A percentile compares a stretch with the other conserved stretches of the same genome.
Conservation (phyloP, 805 yeast genomes). For the Candida nonsorbophila region DNA sequence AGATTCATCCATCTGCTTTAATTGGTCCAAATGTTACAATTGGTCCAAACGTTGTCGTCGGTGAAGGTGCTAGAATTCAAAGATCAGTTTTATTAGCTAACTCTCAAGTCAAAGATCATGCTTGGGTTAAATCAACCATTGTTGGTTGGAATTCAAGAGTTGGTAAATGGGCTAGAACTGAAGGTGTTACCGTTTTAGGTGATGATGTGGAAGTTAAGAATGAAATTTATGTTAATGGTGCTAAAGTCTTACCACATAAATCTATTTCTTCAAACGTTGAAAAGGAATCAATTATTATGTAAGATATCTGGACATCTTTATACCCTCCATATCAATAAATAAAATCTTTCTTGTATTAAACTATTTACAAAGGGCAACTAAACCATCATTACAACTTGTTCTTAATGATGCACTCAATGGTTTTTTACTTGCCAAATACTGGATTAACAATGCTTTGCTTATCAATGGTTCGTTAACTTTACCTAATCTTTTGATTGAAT, state of each 20-base stretch:
- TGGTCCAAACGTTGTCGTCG: constrained; percentile 93
- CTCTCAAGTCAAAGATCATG: constrained; percentile 93
- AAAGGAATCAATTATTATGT: constrained; percentile 98
- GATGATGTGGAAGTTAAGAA: constrained; percentile 98
- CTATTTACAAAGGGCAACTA: not conserved
- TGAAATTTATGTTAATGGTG: constrained; percentile 98
- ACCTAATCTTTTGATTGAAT: constrained; percentile 42
- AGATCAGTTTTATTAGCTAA: constrained; percentile 89
- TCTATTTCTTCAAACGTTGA: constrained; percentile 94
- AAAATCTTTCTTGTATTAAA: not conserved
- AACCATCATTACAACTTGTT: constrained; percentile 29
- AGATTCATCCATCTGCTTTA: constrained; percentile 85
- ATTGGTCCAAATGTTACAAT: constrained; percentile 98
- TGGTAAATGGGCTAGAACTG: constrained; percentile 98
- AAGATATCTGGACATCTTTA: constrained; percentile 15
- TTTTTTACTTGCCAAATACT: constrained; percentile 65
- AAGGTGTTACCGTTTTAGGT: constrained; percentile 96
- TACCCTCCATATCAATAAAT: not conserved
- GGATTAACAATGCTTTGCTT: constrained; percentile 63
- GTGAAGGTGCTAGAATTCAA: constrained; percentile 98
- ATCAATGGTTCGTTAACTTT: constrained; percentile 55
- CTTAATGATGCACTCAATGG: constrained; percentile 60
- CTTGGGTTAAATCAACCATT: constrained; percentile 95
- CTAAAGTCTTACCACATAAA: constrained; percentile 98
- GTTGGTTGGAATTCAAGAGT: constrained; percentile 99